These are phyloP conservation scores for Kodamaea sagamina DNA, from an alignment of 805 yeast genomes.

Conservation along the genomic window DNA sequence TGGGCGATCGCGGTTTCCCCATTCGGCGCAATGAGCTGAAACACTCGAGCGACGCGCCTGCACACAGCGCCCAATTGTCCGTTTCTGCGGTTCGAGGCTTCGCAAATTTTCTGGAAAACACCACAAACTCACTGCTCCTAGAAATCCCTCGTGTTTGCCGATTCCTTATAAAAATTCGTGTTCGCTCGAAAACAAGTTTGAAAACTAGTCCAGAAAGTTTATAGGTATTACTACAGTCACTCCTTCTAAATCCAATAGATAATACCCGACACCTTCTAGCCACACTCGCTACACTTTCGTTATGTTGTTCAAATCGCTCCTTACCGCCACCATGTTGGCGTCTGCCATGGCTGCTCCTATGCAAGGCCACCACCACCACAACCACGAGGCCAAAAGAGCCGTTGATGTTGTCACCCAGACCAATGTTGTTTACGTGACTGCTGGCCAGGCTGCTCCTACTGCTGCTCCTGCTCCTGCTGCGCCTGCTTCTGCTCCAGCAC, in stretches of 20 bases:
- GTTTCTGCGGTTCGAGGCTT: constrained; percentile 5
- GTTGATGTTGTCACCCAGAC: constrained; percentile 52
- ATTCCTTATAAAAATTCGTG: constrained; percentile 14
- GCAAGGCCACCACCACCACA: constrained; percentile 42
- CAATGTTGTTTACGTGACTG: constrained; percentile 51
- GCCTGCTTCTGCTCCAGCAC: constrained; percentile 38
- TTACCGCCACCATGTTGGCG: constrained; percentile 51
- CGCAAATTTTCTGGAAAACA: background rate
- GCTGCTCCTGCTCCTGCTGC: constrained; percentile 20
- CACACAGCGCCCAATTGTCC: background rate
- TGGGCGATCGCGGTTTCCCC: too few relatives aligned
- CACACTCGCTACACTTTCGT: constrained; percentile 8
- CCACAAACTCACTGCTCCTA: background rate
- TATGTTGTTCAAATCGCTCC: constrained; percentile 29
- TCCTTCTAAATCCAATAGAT: constrained; percentile 35
- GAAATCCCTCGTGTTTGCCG: constrained; percentile 7
- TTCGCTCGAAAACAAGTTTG: constrained; percentile 5
- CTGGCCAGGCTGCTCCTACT: constrained; percentile 35
- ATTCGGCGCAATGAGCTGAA: too few relatives aligned
- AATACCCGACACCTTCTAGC: constrained; percentile 19
- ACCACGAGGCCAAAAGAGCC: constrained; percentile 62
- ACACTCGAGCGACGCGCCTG: background rate
- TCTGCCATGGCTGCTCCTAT: constrained; percentile 60
- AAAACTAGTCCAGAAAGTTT: constrained; percentile 15
- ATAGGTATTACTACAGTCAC: constrained; percentile 37